These are phyloP conservation scores for Oryza meyeriana DNA, from an alignment of 176 grass and related monocot genomes.

Conservation along the genomic window DNA sequence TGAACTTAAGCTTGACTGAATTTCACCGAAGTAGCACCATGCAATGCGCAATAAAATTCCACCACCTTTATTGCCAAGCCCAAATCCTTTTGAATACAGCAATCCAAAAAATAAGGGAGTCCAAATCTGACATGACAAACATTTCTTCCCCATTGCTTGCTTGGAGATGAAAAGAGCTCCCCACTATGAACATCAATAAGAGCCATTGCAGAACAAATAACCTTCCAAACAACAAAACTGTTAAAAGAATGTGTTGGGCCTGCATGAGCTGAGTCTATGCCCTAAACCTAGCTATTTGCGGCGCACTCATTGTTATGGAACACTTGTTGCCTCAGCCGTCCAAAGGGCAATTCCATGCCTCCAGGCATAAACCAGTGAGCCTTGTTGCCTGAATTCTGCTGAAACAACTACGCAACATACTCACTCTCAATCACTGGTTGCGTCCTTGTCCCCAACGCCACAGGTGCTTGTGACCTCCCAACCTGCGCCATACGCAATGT, in stretches of 20 bases:
- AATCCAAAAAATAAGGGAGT: constrained; percentile 49
- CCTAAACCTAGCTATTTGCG: neutral
- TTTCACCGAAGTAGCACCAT: neutral
- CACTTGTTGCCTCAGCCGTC: constrained; percentile 6
- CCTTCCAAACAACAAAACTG: constrained; percentile 4
- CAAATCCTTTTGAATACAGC: constrained; percentile 46
- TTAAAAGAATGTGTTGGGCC: constrained; percentile 46
- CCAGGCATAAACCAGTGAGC: constrained; percentile 14
- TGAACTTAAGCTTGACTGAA: constrained; percentile 20
- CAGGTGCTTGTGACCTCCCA: constrained; percentile 62
- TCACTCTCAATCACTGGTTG: constrained; percentile 80
- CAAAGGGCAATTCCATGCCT: constrained; percentile 20
- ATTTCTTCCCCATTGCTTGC: constrained; percentile 27
- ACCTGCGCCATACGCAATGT: constrained; percentile 66
- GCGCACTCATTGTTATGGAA: constrained; percentile 10
- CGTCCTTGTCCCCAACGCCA: constrained; percentile 59
- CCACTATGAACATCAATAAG: constrained; percentile 36
- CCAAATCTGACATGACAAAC: constrained; percentile 20
- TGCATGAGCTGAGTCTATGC: constrained; percentile 1
- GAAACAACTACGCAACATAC: constrained; percentile 41
- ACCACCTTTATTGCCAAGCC: constrained; percentile 66
- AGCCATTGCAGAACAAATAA: constrained; percentile 18
- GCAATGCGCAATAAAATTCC: constrained; percentile 52
- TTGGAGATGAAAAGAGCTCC: constrained; percentile 38
- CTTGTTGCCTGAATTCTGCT: constrained; percentile 15